Percentiles rank a stretch among this genome's conserved stretches.
phyloP scores from a whole-genome alignment of 2,329 filamentous ascomycete species.

The Alternaria arbusti region DNA sequence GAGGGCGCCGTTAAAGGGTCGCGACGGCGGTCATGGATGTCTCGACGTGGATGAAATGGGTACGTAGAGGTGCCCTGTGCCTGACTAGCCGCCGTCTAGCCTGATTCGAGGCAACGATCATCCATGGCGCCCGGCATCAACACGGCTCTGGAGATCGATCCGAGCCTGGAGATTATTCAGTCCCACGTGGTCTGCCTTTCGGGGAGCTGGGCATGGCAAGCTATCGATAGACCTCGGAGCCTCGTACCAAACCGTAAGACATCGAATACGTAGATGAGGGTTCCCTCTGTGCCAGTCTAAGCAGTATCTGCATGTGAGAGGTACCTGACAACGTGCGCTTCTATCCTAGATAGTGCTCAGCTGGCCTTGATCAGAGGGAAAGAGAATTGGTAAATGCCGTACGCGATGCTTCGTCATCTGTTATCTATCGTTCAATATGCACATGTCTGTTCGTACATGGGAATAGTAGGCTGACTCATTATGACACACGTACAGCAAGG shows the following conservation, averaged over 20 bases:
- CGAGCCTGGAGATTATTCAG: constrained; percentile 12
- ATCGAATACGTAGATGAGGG: background rate
- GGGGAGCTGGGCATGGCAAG: background rate
- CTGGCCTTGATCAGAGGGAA: background rate
- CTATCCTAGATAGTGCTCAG: background rate
- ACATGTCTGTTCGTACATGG: background rate
- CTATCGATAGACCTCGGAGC: background rate
- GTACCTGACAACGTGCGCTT: background rate
- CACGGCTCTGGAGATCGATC: constrained; percentile 32
- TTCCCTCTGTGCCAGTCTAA: background rate
- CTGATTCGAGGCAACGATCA: constrained; percentile 32
- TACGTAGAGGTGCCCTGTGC: constrained; percentile 22
- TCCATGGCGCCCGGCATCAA: constrained; percentile 21
- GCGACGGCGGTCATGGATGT: constrained; percentile 9
- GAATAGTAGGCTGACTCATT: background rate
- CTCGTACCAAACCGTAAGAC: background rate
- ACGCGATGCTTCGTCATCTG: background rate
- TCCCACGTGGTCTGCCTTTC: constrained; percentile 19
- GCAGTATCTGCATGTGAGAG: background rate
- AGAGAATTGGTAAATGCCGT: background rate
- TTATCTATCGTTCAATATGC: background rate
- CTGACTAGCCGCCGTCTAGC: constrained; percentile 28
- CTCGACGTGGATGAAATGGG: constrained; percentile 19
- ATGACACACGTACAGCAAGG: background rate
- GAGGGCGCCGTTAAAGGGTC: constrained; percentile 10